Evolutionary conservation across 2,329 filamentous ascomycete genomes (phyloP).

Genomic region (Epichloe uncinata): DNA sequence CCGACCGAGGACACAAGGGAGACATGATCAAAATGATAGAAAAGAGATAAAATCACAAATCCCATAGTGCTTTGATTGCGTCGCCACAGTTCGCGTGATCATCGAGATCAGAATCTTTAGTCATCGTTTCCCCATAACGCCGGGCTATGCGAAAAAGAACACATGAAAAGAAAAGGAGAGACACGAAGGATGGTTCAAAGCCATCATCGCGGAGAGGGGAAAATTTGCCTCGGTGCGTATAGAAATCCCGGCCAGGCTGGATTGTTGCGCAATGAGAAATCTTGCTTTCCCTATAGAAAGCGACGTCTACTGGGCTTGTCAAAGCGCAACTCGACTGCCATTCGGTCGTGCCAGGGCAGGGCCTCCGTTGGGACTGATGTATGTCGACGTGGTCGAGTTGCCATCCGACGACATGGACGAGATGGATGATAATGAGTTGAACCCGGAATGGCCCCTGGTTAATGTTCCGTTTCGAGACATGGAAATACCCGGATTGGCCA

Average conservation of each 20-base stretch:
- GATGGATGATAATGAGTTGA: constrained; percentile 27
- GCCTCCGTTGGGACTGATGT: constrained; percentile 19
- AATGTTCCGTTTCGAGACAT: constrained; percentile 39
- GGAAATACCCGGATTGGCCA: constrained; percentile 43
- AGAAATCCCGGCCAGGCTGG: background rate
- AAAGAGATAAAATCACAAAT: background rate
- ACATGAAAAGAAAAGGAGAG: background rate
- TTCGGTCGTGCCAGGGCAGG: constrained; percentile 21
- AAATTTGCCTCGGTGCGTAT: background rate
- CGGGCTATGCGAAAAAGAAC: constrained; percentile 4
- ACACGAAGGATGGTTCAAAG: background rate
- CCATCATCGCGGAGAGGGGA: background rate
- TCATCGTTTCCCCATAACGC: constrained; percentile 4
- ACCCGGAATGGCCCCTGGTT: constrained; percentile 26
- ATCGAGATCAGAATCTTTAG: constrained; percentile 3
- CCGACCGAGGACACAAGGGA: background rate
- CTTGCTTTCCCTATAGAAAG: background rate
- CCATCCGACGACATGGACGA: constrained; percentile 29
- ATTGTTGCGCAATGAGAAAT: background rate
- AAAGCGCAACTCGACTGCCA: constrained; percentile 25
- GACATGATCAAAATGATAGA: background rate
- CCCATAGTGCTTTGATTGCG: background rate
- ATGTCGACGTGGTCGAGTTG: constrained; percentile 18
- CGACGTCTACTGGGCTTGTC: constrained; percentile 1
- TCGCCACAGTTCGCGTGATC: constrained; percentile 4